These are phyloP conservation scores for Aspergillus calidoustus DNA, from an alignment of 2,329 filamentous ascomycete genomes.

Conservation along the genomic window DNA sequence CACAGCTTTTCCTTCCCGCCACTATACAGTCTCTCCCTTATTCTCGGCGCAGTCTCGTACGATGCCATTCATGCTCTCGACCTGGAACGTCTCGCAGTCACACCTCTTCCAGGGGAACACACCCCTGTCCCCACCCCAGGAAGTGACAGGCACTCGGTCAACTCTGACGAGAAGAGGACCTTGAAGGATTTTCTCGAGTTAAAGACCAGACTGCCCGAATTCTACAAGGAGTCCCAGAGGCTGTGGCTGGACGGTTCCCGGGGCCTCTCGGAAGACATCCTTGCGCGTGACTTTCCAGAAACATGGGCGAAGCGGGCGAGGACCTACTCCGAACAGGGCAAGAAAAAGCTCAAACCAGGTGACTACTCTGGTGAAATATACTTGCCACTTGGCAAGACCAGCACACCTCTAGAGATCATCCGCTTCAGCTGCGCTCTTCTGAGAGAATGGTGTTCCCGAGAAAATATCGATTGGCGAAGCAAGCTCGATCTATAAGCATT, in stretches of 20 bases:
- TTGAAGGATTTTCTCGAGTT: constrained; percentile 47
- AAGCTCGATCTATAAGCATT: constrained; percentile 41
- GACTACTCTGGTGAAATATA: constrained; percentile 46
- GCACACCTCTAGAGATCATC: constrained; percentile 50
- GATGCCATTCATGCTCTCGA: constrained; percentile 51
- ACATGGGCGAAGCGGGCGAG: constrained; percentile 50
- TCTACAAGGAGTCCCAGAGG: constrained; percentile 46
- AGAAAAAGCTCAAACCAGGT: constrained; percentile 37
- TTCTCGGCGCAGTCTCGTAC: constrained; percentile 53
- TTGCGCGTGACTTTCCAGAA: constrained; percentile 47
- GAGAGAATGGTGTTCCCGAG: constrained; percentile 51
- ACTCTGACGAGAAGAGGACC: constrained; percentile 41
- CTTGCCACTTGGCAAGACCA: constrained; percentile 49
- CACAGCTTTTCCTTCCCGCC: constrained; percentile 44
- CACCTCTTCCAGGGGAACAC: constrained; percentile 44
- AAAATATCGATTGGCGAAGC: constrained; percentile 51
- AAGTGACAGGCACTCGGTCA: constrained; percentile 47
- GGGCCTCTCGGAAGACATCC: constrained; percentile 45
- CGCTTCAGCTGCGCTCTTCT: constrained; percentile 51
- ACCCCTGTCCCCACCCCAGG: constrained; percentile 48
- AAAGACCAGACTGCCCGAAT: constrained; percentile 45
- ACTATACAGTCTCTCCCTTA: constrained; percentile 49
- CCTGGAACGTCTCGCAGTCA: constrained; percentile 49
- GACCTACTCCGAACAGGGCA: constrained; percentile 43
- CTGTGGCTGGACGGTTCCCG: constrained; percentile 51